phyloP scores from a whole-genome alignment of 352 stramenopile species.

The Phytophthora meadii region DNA sequence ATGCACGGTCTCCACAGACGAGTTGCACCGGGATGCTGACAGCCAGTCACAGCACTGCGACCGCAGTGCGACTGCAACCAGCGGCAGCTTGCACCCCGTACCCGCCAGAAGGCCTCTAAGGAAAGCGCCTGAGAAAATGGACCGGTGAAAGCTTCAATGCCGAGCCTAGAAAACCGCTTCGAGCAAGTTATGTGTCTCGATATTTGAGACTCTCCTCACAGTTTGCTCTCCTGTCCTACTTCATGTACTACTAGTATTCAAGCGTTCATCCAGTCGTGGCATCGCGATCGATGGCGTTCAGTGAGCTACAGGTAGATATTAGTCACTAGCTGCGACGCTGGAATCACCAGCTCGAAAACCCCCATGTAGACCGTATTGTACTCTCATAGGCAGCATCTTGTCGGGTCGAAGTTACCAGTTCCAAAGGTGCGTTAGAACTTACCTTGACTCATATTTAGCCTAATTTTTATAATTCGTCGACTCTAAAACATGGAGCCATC shows the following conservation, averaged over 20 bases:
- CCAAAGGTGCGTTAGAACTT: neutral
- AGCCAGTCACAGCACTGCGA: neutral
- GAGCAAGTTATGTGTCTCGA: no score
- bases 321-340: neutral
- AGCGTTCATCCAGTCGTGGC: conserved; percentile 3
- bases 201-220: no score
- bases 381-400: conserved; percentile 10
- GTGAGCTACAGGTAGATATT: neutral
- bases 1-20: conserved; percentile 15
- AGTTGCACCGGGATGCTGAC: neutral
- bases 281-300: neutral
- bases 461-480: conserved; percentile 14
- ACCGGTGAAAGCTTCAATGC: conserved; percentile 3
- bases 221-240: no score
- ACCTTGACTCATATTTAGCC: conserved; percentile 19
- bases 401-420: conserved; percentile 13
- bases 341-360: neutral
- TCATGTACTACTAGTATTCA: neutral
- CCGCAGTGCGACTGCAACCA: no score
- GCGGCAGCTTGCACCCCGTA: neutral
- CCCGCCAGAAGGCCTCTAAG: neutral
- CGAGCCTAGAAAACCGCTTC: neutral
- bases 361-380: neutral
- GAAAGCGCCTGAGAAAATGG: conserved; percentile 1
- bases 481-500: conserved; percentile 10